phyloP scores from a whole-genome alignment of 768 basidiomycete species.

The Boletellus sp. region DNA sequence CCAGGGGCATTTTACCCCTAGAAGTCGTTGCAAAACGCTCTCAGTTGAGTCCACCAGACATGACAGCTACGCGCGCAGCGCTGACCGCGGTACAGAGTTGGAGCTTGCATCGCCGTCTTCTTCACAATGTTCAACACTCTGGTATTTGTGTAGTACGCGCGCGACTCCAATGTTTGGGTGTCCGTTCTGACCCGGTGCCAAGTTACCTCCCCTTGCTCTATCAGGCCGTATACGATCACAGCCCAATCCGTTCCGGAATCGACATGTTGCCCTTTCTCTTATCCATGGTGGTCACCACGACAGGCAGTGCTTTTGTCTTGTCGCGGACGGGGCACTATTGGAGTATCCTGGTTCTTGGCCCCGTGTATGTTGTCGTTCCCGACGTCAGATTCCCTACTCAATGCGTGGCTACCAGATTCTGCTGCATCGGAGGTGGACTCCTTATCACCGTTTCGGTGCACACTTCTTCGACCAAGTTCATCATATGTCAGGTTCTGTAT shows the following conservation, averaged over 20 bases:
- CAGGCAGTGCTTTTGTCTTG: slow-evolving; percentile 5
- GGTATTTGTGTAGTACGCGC: slow-evolving; percentile 6
- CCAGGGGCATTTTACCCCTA: slow-evolving; percentile 7
- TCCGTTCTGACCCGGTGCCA: background rate
- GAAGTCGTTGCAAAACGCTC: slow-evolving; percentile 6
- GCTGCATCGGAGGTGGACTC: slow-evolving; percentile 11
- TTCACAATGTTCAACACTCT: slow-evolving; percentile 14
- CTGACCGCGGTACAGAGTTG: slow-evolving; percentile 1
- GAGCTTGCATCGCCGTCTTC: slow-evolving; percentile 8
- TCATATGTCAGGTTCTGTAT: slow-evolving; percentile 12
- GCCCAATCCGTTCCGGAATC: slow-evolving; percentile 17
- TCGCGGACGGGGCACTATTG: slow-evolving; percentile 15
- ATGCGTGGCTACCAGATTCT: slow-evolving; percentile 3
- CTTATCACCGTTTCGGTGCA: slow-evolving; percentile 8
- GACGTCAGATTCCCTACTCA: background rate
- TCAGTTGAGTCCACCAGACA: slow-evolving; percentile 1
- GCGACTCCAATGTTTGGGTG: background rate
- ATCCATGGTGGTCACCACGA: slow-evolving; percentile 5
- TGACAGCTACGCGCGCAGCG: background rate
- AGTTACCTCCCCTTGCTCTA: slow-evolving; percentile 20
- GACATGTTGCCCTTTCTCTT: slow-evolving; percentile 22
- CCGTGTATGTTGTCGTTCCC: slow-evolving; percentile 5
- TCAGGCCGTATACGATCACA: slow-evolving; percentile 19
- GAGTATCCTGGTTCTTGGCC: slow-evolving; percentile 10
- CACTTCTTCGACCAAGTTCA: slow-evolving; percentile 4